Percentiles rank a stretch among this genome's conserved stretches.
Conservation (phyloP, 148 eudicot genomes). For the Pharnaceum exiguum region DNA sequence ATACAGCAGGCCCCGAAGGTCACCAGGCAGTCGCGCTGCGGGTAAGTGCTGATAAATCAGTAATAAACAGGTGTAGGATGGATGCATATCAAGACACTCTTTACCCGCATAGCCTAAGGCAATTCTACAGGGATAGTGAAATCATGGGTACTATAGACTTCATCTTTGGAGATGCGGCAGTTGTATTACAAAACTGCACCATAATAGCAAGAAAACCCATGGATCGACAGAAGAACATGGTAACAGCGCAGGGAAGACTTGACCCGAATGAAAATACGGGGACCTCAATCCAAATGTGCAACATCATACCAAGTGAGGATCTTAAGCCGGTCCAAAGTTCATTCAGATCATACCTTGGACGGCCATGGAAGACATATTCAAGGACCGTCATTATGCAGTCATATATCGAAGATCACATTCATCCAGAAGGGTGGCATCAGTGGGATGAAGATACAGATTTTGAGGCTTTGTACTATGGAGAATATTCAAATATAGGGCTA, state of each 20-base stretch:
- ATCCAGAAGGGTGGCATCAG: conserved; percentile 21
- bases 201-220: conserved; percentile 14
- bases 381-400: conserved; percentile 32
- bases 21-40: conserved; percentile 42
- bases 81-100: conserved; percentile 36
- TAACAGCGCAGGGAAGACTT: conserved; percentile 28
- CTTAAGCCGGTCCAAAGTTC: conserved; percentile 9
- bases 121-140: conserved; percentile 16
- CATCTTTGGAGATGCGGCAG: conserved; percentile 34
- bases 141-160: conserved; percentile 35
- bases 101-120: conserved; percentile 26
- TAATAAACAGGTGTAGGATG: conserved; percentile 21
- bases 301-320: conserved; percentile 9
- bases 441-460: conserved; percentile 22
- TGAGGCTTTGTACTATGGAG: conserved; percentile 19
- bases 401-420: conserved; percentile 7
- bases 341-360: conserved; percentile 23
- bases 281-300: conserved; percentile 15
- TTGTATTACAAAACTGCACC: conserved; percentile 22
- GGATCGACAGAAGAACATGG: conserved; percentile 22
- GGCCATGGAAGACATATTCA: conserved; percentile 33
- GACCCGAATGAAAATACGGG: conserved; percentile 32
- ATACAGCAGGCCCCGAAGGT: conserved; percentile 35
- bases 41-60: conserved; percentile 23
- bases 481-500: conserved; percentile 21